Evolutionary conservation across 345 rosid genomes (phyloP).

Genomic region (Populus ilicifolia): DNA sequence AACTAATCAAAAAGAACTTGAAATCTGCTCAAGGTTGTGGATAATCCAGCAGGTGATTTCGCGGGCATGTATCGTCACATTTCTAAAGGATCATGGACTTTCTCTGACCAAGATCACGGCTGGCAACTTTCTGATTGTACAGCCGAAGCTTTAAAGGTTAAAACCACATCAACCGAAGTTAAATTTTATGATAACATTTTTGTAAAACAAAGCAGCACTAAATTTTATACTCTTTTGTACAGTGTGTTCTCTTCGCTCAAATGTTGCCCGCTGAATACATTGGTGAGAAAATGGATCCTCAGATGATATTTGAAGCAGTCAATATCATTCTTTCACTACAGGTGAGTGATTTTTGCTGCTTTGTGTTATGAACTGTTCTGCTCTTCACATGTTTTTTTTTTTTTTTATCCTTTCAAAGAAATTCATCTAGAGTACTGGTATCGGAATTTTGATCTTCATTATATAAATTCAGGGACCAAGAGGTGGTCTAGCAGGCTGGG

Average conservation of each 20-base stretch:
- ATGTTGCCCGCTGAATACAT: slow-evolving; percentile 32
- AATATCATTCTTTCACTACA: slow-evolving; percentile 48
- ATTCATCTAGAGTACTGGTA: neutral
- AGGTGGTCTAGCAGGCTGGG: slow-evolving; percentile 64
- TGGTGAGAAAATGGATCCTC: slow-evolving; percentile 43
- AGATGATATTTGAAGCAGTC: slow-evolving; percentile 48
- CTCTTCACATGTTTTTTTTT: neutral
- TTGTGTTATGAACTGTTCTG: neutral
- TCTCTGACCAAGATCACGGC: slow-evolving; percentile 47
- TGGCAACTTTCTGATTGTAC: slow-evolving; percentile 56
- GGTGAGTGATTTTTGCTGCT: slow-evolving; percentile 15
- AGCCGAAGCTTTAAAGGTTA: slow-evolving; percentile 39
- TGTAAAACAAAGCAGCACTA: neutral
- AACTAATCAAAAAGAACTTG: too few relatives aligned
- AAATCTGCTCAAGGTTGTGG: slow-evolving; percentile 10
- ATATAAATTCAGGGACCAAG: slow-evolving; percentile 35
- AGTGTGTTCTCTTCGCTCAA: slow-evolving; percentile 11
- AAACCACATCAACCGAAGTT: too few relatives aligned
- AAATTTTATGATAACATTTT: too few relatives aligned
- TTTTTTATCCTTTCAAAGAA: too few relatives aligned
- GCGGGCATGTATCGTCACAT: slow-evolving; percentile 36
- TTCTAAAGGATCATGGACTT: slow-evolving; percentile 53
- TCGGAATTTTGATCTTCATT: neutral
- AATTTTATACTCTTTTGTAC: neutral
- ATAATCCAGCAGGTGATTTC: slow-evolving; percentile 44